phyloP scores from a whole-genome alignment of 352 stramenopile genomes.

The Saprolegnia diclina region DNA sequence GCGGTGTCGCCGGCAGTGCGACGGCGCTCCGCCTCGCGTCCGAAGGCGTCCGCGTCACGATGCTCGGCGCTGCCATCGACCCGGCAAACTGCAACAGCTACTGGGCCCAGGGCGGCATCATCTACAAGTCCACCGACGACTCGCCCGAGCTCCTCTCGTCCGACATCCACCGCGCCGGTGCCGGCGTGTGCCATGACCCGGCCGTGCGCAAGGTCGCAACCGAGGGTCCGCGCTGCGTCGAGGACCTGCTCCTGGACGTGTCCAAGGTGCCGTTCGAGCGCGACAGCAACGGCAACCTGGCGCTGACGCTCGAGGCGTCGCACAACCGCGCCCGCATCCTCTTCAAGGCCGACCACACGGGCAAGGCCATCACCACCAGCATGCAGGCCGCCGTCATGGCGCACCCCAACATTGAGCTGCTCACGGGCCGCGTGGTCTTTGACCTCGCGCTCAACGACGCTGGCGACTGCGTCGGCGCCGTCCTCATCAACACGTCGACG shows the following conservation, averaged over 20 bases:
- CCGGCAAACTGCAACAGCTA: constrained; percentile 91
- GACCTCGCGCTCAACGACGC: constrained; percentile 63
- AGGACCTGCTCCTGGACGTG: constrained; percentile 86
- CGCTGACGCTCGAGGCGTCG: constrained; percentile 84
- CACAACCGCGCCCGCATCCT: constrained; percentile 92
- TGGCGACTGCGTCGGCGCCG: constrained; percentile 59
- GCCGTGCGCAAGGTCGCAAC: constrained; percentile 90
- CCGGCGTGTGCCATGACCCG: constrained; percentile 84
- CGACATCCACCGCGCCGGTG: constrained; percentile 87
- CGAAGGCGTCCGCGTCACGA: constrained; percentile 68
- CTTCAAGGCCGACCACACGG: constrained; percentile 92
- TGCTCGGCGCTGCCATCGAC: constrained; percentile 65
- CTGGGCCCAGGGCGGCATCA: constrained; percentile 94
- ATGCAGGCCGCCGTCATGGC: constrained; percentile 79
- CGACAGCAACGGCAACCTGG: constrained; percentile 53
- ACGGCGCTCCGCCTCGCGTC: constrained; percentile 71
- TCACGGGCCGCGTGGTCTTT: constrained; percentile 69
- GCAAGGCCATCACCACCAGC: constrained; percentile 87
- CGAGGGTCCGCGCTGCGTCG: constrained; percentile 84
- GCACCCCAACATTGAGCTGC: constrained; percentile 77
- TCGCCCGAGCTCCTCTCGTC: constrained; percentile 75
- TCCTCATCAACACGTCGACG: constrained; percentile 49
- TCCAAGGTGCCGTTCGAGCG: constrained; percentile 88
- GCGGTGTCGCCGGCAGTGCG: constrained; percentile 69
- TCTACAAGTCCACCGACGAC: constrained; percentile 90